Evolutionary conservation across 2,329 filamentous ascomycete species (phyloP).

Genomic region (Aspergillus viridinutans): DNA sequence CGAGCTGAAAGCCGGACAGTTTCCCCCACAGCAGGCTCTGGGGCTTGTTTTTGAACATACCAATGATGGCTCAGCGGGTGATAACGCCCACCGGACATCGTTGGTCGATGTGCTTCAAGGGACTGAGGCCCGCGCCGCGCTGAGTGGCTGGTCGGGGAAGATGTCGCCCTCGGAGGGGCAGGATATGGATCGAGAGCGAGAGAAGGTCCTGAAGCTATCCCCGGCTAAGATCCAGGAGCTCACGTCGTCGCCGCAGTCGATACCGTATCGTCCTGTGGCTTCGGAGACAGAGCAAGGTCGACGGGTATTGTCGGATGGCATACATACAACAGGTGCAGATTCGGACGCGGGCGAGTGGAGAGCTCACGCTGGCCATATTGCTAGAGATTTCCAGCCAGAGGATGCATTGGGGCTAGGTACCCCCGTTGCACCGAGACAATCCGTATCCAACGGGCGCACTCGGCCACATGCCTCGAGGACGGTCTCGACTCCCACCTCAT

Average conservation of each 20-base stretch:
- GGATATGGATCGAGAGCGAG: slow-evolving; percentile 1
- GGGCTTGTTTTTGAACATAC: slow-evolving; percentile 18
- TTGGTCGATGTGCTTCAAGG: slow-evolving; percentile 28
- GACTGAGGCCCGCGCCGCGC: slow-evolving; percentile 17
- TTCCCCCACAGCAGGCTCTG: slow-evolving; percentile 9
- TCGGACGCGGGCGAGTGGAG: not conserved
- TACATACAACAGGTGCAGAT: slow-evolving; percentile 9
- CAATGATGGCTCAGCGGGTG: slow-evolving; percentile 3
- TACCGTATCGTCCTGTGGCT: slow-evolving; percentile 45
- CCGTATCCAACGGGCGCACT: slow-evolving; percentile 23
- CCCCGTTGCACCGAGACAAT: slow-evolving; percentile 11
- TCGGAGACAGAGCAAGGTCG: slow-evolving; percentile 18
- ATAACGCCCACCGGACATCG: slow-evolving; percentile 13
- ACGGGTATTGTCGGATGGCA: slow-evolving; percentile 20
- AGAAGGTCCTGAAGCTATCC: slow-evolving; percentile 48
- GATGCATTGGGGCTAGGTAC: slow-evolving; percentile 16
- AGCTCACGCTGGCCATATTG: too few species aligned
- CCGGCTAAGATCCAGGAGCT: slow-evolving; percentile 53
- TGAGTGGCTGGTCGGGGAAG: slow-evolving; percentile 23
- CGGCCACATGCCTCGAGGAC: slow-evolving; percentile 30
- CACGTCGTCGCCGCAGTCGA: slow-evolving; percentile 50
- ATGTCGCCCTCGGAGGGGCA: slow-evolving; percentile 17
- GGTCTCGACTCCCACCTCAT: slow-evolving; percentile 34
- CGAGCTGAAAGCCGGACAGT: not conserved
- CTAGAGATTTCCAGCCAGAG: too few species aligned